These are phyloP conservation scores for Phenoliferia sp. DNA, from an alignment of 1,284 basidiomycete genomes.

Conservation along the genomic window DNA sequence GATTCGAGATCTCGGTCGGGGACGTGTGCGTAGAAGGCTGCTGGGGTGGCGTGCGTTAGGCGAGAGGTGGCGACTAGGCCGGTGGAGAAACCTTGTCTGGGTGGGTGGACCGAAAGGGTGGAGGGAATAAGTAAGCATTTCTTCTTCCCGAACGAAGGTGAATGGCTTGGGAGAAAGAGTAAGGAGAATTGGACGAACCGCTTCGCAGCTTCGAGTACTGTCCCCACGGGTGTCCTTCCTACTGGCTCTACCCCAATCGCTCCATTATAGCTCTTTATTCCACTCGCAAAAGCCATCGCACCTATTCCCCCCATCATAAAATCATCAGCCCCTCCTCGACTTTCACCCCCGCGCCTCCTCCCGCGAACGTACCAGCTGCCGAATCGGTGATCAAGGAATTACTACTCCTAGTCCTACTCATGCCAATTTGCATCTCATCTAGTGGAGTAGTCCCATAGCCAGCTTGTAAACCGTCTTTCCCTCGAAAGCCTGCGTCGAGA, in stretches of 20 bases:
- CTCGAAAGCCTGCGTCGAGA: constrained; percentile 13
- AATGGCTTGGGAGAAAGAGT: background rate
- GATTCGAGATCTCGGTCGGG: constrained; percentile 33
- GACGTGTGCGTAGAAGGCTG: constrained; percentile 43
- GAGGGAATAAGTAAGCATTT: no score
- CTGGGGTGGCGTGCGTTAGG: constrained; percentile 42
- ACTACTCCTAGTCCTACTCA: constrained; percentile 35
- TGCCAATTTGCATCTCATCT: constrained; percentile 40
- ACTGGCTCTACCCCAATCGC: constrained; percentile 41
- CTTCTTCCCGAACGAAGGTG: no score
- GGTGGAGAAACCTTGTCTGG: constrained; percentile 39
- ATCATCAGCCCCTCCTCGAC: no score
- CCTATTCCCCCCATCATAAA: no score
- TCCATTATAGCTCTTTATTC: constrained; percentile 43
- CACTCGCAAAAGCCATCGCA: constrained; percentile 44
- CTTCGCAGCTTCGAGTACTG: constrained; percentile 44
- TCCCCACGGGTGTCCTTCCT: constrained; percentile 39
- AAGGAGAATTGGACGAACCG: background rate
- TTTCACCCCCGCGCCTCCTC: background rate
- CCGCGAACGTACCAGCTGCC: background rate
- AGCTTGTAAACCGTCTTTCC: background rate
- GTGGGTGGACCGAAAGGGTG: no score
- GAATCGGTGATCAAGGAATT: constrained; percentile 40
- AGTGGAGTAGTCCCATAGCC: constrained; percentile 34
- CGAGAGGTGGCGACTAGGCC: constrained; percentile 43